Evolutionary conservation across 768 basidiomycete genomes (phyloP), one percentile per base, ranked within the genome.

Genomic region (Rickenella mellea): DNA sequence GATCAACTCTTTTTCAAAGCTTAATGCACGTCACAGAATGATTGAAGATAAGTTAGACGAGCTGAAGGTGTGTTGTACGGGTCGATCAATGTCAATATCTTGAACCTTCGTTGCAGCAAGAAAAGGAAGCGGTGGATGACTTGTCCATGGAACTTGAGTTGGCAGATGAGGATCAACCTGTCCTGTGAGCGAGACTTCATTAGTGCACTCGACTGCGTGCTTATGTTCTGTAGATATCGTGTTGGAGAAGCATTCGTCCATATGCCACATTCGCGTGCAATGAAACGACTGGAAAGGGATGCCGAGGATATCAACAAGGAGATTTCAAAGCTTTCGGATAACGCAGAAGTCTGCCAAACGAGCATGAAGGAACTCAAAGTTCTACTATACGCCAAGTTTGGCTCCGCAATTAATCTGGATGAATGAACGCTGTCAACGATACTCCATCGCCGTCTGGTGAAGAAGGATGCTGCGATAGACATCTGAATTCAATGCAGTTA

Each of bases 41-140:
- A 69, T 90, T 27, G 78, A 87, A 51, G 86, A 82, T 47, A 79
- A 76, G 41, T 69, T 92, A 24, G 71, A 78, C 42, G 63, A 63
- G 20, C 71, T 91, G 52, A 86, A 86, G 74, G 92, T 90, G 26
- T 14, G 63, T 53, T 9, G 11, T 8, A 20, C 38, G 25, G 27
- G 28, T 35, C 26, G 27, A 11, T 14, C 15, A 15, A 33, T 32
- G n/a, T 5, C 29, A 37, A 25, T 22, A 37, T 51, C 30, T 42
- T 38, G 31, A 17, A 24, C 28, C 12, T 37, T 1, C 26, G 2
- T n/a, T 41, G 11, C 55, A 97, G 91, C 80, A 86, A 73, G 91
- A 94, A 64, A 93, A 93, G 63, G 93, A 96, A 52, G 84, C 90
- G 2, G 74, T 94, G 11, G 90, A 94, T 46, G 93, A 97, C 58